Conservation (phyloP, 768 basidiomycete genomes). For the Mycena capillaripes region DNA sequence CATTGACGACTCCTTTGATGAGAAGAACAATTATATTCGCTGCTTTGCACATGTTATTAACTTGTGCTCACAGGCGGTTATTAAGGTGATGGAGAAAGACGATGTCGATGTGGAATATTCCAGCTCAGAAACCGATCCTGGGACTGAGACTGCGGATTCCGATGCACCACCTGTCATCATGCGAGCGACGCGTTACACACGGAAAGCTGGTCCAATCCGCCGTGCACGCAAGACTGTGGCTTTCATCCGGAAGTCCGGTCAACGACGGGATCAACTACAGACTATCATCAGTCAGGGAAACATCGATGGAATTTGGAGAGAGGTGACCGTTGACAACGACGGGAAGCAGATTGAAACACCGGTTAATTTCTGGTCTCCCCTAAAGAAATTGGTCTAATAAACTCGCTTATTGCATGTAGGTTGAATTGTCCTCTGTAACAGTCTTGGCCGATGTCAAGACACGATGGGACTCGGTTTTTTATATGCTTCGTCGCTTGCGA, state of each 20-base stretch:
- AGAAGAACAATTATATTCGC: too few relatives aligned
- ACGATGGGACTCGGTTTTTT: too few relatives aligned
- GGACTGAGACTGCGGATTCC: neutral
- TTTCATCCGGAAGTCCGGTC: constrained; percentile 35
- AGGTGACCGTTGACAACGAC: neutral
- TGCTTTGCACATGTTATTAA: constrained; percentile 22
- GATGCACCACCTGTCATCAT: neutral
- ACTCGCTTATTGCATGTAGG: too few relatives aligned
- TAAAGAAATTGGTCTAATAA: too few relatives aligned
- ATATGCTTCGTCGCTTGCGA: constrained; percentile 34
- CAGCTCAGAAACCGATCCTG: neutral
- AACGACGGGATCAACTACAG: constrained; percentile 31
- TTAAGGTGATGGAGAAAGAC: constrained; percentile 14
- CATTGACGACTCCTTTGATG: constrained; percentile 27
- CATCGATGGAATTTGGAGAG: constrained; percentile 4
- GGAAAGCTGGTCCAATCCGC: constrained; percentile 20
- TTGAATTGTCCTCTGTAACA: neutral
- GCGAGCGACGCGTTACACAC: neutral
- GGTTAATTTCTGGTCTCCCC: neutral
- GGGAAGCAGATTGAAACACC: neutral
- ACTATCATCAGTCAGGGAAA: constrained; percentile 31
- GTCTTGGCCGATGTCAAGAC: constrained; percentile 35
- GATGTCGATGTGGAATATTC: neutral
- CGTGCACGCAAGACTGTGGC: constrained; percentile 25
- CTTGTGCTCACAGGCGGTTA: constrained; percentile 19